Base-by-base conservation (phyloP, 2,329 filamentous ascomycete species). In the Byssochlamys sp. region DNA sequence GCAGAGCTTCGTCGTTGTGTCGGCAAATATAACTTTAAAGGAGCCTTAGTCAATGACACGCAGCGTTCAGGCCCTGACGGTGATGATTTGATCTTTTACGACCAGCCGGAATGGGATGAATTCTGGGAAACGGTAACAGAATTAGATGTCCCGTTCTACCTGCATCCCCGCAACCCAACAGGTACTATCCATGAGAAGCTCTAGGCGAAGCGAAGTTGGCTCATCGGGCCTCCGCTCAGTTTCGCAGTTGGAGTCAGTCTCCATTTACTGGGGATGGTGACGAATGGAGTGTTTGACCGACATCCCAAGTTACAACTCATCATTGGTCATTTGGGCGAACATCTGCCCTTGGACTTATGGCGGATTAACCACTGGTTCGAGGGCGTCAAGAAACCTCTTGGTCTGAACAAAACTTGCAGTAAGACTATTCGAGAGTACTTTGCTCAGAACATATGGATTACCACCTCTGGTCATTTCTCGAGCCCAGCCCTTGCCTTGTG, bases 81-180 rank as follows among this genome's bases (percentile, higher is more conserved):
- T 39, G 81, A 85, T 57, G 78, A 79, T 26, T 81, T 84, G 75
- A 73, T 86, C 66, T 87, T 86, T 72, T 87, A 86, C 71, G 85
- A 87, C 65, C 73, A 77, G 7, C 75, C 79, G 0, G 78, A 81
- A 59, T 88, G 80, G 77, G 71, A 73, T 31, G 68, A 78, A 25
- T 86, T 87, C 75, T 87, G 84, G 84, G 65, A 75, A 11, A 79
- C 78, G 0, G 77, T 80, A 7, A 76, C 75, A 1, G 80, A 85
- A 50, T 78, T 87, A 0, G 81, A 86, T 57, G 83, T 86, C 0
- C 84, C 84, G 0, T 77, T 87, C 53, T 87, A 87, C 64, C 74
- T 87, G 0, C 84, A 87, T 67, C 84, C 84, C 0, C 75, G 80
- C 53, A 79, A 80, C 61, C 81, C 84, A 1, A 81, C 80, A 0